A percentile compares a stretch with the other conserved stretches of the same genome.
Evolutionary conservation across 228 moss, liverwort and hornwort genomes (phyloP).

Genomic region (Sphagnum magellanicum): DNA sequence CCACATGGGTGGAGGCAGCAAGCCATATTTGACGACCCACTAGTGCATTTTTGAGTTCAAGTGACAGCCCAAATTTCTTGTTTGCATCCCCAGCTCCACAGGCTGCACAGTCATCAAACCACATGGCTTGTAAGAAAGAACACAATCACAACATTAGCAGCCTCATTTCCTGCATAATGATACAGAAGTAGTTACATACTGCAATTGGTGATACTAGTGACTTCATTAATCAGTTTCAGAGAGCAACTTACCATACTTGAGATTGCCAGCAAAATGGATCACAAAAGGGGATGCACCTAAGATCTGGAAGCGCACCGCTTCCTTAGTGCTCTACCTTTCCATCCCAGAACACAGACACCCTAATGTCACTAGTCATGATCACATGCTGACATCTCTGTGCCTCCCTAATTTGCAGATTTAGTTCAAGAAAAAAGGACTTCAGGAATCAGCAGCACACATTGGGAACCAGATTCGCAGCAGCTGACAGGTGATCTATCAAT

Average conservation of each 20-base stretch:
- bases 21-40: constrained; percentile 68
- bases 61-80: constrained; percentile 24
- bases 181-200: not conserved
- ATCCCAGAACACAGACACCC: constrained; percentile 10
- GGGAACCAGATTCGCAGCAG: too few relatives aligned
- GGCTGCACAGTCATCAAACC: constrained; percentile 19
- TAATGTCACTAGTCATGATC: not conserved
- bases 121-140: not conserved
- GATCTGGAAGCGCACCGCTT: constrained; percentile 82
- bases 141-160: not conserved
- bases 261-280: constrained; percentile 75
- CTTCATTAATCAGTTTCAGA: not conserved
- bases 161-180: not conserved
- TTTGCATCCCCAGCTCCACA: constrained; percentile 56
- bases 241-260: constrained; percentile 76
- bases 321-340: constrained; percentile 69
- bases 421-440: not conserved
- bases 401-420: not conserved
- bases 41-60: constrained; percentile 41
- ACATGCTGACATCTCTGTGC: too few relatives aligned
- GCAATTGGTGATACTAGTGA: not conserved
- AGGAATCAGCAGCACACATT: too few relatives aligned
- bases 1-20: constrained; percentile 83
- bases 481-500: too few relatives aligned
- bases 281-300: constrained; percentile 68